Evolutionary conservation across 495 filamentous ascomycete species (phyloP).

Genomic region (Penicillium samsonianum): DNA sequence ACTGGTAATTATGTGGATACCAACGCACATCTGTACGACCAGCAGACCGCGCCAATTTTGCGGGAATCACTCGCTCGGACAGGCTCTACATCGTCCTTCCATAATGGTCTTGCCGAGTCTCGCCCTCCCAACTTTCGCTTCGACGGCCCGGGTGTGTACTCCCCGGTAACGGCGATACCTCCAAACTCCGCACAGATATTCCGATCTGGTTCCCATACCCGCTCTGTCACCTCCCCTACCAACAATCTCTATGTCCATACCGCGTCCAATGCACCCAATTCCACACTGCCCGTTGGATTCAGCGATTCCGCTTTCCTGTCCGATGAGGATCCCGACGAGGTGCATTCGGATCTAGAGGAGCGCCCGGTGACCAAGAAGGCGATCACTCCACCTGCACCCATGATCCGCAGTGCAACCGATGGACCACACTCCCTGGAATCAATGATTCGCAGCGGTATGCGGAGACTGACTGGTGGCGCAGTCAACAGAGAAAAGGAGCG

Average conservation of each 20-base stretch:
- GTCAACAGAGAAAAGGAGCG: constrained; percentile 59
- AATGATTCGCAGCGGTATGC: constrained; percentile 66
- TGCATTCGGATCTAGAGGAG: constrained; percentile 49
- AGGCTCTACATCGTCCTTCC: constrained; percentile 75
- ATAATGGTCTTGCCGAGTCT: constrained; percentile 80
- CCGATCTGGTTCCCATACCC: constrained; percentile 63
- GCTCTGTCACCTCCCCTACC: constrained; percentile 72
- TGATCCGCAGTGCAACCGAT: constrained; percentile 45
- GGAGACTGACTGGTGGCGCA: constrained; percentile 64
- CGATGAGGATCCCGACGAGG: constrained; percentile 54
- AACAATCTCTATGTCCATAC: constrained; percentile 54
- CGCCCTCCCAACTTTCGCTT: constrained; percentile 57
- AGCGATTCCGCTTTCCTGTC: constrained; percentile 57
- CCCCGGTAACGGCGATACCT: constrained; percentile 33
- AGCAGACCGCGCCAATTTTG: constrained; percentile 87
- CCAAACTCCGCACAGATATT: constrained; percentile 31
- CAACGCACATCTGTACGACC: constrained; percentile 87
- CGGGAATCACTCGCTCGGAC: constrained; percentile 76
- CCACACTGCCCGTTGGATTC: constrained; percentile 31
- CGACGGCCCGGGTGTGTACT: constrained; percentile 64
- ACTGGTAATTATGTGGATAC: constrained; percentile 69
- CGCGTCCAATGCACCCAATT: constrained; percentile 26
- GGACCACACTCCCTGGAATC: constrained; percentile 66
- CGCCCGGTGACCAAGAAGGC: constrained; percentile 49
- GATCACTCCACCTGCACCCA: constrained; percentile 54